phyloP scores from a whole-genome alignment of 306 rosid species.

The Rubus parviflorus region DNA sequence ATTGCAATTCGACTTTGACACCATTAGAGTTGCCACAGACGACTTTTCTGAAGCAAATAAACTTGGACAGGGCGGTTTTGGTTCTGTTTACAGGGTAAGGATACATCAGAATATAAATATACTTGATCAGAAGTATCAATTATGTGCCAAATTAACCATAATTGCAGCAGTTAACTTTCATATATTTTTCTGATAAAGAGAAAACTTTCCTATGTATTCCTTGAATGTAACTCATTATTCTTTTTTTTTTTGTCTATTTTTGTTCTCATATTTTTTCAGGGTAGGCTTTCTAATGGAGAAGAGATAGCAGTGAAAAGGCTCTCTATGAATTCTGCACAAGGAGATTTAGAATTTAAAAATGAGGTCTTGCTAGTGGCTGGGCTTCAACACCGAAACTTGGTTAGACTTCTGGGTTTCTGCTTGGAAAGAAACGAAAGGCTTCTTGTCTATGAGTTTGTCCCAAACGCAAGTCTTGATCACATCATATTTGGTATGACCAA shows the following conservation, averaged over 20 bases:
- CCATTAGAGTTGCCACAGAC: constrained; percentile 6
- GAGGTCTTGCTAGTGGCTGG: no score
- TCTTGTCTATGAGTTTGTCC: constrained; percentile 10
- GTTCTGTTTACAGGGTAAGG: constrained; percentile 10
- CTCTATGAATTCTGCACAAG: constrained; percentile 1
- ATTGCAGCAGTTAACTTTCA: no score
- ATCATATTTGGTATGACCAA: background rate
- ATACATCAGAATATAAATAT: background rate
- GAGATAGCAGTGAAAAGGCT: constrained; percentile 2
- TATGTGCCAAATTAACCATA: background rate
- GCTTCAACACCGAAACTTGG: no score
- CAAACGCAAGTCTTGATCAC: constrained; percentile 14
- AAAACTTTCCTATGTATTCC: no score
- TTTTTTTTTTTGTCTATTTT: background rate
- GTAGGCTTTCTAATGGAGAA: background rate
- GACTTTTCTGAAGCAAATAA: constrained; percentile 16
- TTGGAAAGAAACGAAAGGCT: no score
- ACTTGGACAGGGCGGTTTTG: background rate
- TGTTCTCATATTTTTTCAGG: background rate
- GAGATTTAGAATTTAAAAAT: constrained; percentile 6
- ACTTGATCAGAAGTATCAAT: background rate
- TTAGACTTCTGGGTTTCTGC: no score
- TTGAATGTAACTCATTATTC: background rate
- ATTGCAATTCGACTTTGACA: constrained; percentile 5
- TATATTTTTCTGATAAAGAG: no score